Percentiles rank a stretch among this genome's conserved stretches.
These are phyloP conservation scores for Spiraea crenata DNA, from an alignment of 331 rosid genomes.

Conservation along the genomic window DNA sequence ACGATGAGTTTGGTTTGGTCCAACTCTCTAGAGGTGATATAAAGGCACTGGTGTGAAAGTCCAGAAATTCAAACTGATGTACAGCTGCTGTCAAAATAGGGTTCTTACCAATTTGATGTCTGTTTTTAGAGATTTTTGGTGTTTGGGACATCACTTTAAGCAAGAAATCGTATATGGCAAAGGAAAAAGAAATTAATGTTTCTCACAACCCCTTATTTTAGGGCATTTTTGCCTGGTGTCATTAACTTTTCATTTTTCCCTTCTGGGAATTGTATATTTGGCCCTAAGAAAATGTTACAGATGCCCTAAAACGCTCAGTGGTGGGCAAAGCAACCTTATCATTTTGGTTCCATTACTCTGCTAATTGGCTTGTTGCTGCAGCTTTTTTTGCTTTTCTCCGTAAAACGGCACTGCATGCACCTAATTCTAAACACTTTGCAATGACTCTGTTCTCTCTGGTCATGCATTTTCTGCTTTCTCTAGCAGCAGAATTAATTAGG, in stretches of 20 bases:
- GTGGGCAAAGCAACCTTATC: not conserved
- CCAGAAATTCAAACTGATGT: slow-evolving; percentile 6
- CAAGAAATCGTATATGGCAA: slow-evolving; percentile 12
- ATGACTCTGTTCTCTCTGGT: not conserved
- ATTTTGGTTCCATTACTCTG: not conserved
- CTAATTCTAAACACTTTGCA: not conserved
- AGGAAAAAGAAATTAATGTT: slow-evolving; percentile 6
- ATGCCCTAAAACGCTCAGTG: not conserved
- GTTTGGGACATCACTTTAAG: slow-evolving; percentile 12
- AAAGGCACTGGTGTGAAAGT: not conserved
- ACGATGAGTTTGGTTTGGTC: slow-evolving; percentile 1
- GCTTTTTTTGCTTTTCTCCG: slow-evolving; percentile 3
- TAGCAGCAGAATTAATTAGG: not conserved
- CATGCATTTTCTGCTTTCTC: not conserved
- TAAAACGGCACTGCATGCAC: slow-evolving; percentile 8
- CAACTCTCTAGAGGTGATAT: not conserved
- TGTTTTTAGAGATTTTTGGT: slow-evolving; percentile 7
- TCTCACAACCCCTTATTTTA: not conserved
- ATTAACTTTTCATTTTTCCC: slow-evolving; percentile 8
- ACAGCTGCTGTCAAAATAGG: slow-evolving; percentile 15
- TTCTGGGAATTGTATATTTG: slow-evolving; percentile 13
- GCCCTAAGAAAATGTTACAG: slow-evolving; percentile 10
- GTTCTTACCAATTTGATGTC: slow-evolving; percentile 14
- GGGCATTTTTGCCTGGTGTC: slow-evolving; percentile 14
- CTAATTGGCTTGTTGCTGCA: not conserved